Conservation (phyloP, 805 yeast genomes). For the Candida xiaguanensis region DNA sequence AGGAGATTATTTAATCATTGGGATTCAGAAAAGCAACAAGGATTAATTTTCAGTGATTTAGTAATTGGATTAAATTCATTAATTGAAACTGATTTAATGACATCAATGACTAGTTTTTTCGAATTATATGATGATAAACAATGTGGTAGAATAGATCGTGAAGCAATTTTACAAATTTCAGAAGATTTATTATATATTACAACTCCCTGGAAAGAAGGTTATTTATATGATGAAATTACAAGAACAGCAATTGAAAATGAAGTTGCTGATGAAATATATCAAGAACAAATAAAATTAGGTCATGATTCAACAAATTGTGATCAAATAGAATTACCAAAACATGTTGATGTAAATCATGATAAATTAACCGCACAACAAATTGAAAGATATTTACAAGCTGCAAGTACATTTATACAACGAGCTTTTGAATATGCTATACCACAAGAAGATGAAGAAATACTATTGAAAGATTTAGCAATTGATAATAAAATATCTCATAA, state of each 20-base stretch:
- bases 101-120: constrained; percentile 73
- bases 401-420: constrained; percentile 79
- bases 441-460: constrained; percentile 38
- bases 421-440: constrained; percentile 90
- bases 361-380: constrained; percentile 59
- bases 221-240: constrained; percentile 60
- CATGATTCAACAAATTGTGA: constrained; percentile 5
- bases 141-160: constrained; percentile 65
- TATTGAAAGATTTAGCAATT: constrained; percentile 34
- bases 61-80: constrained; percentile 70
- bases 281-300: constrained; percentile 30
- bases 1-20: constrained; percentile 64
- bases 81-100: constrained; percentile 71
- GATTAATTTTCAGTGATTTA: constrained; percentile 64
- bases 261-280: constrained; percentile 59
- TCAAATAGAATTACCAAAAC: constrained; percentile 47
- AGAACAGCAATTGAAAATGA: constrained; percentile 59
- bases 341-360: constrained; percentile 60
- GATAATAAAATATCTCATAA: constrained; percentile 53
- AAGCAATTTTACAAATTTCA: constrained; percentile 76
- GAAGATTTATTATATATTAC: constrained; percentile 84
- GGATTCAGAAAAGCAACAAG: constrained; percentile 56
- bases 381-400: constrained; percentile 82
- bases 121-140: constrained; percentile 62
- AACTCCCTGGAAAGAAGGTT: constrained; percentile 79